These are phyloP conservation scores for Trametes sp. DNA, from an alignment of 1,284 basidiomycete genomes.

Conservation along the genomic window DNA sequence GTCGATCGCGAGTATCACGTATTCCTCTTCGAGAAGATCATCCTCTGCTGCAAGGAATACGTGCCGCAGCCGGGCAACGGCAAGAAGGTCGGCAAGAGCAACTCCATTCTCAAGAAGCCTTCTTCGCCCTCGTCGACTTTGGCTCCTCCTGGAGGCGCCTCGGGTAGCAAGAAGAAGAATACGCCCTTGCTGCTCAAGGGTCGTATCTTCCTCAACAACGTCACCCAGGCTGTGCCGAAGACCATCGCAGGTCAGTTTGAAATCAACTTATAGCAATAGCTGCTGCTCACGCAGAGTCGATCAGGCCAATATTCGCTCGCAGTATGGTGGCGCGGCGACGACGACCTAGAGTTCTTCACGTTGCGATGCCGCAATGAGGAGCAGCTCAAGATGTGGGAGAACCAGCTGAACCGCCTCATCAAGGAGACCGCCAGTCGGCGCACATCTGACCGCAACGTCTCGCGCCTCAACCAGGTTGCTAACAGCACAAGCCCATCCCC, in stretches of 20 bases:
- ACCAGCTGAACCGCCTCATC: conserved; percentile 88
- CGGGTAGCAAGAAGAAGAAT: conserved; percentile 70
- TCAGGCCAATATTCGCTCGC: conserved; percentile 71
- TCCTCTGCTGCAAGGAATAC: conserved; percentile 96
- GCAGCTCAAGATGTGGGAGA: conserved; percentile 92
- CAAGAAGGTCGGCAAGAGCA: conserved; percentile 74
- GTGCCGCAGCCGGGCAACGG: conserved; percentile 56
- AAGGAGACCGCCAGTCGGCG: conserved; percentile 70
- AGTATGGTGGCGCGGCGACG: conserved; percentile 95
- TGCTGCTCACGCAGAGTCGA: conserved; percentile 4
- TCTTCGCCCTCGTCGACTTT: conserved; percentile 47
- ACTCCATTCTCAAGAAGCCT: conserved; percentile 82
- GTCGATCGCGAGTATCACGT: conserved; percentile 98
- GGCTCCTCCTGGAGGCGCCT: conserved; percentile 52
- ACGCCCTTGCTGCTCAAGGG: conserved; percentile 93
- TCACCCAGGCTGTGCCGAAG: conserved; percentile 78
- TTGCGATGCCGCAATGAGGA: conserved; percentile 94
- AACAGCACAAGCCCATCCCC: conserved; percentile 55
- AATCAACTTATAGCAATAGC: conserved; percentile 5
- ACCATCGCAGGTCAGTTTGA: conserved; percentile 65
- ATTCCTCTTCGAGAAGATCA: conserved; percentile 98
- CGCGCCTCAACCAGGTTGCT: conserved; percentile 47
- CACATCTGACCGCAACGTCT: conserved; percentile 62
- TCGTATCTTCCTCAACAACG: conserved; percentile 97
- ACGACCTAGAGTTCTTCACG: conserved; percentile 93